Percentiles rank a stretch among this genome's conserved stretches.
Evolutionary conservation across 78 protist species (phyloP).

Genomic region (Tieghemostelium lacteum): DNA sequence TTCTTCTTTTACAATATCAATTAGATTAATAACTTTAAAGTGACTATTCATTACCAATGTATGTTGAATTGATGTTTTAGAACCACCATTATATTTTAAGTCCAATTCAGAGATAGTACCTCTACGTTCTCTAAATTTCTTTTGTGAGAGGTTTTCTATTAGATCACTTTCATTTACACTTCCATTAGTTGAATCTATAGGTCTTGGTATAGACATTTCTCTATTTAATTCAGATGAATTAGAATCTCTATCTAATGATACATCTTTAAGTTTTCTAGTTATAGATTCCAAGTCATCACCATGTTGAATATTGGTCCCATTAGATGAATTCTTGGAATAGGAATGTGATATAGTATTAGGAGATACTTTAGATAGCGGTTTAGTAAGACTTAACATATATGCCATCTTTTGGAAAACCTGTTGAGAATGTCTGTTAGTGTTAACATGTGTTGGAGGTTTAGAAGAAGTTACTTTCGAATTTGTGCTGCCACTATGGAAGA

Average conservation of each 20-base stretch:
- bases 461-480: background rate
- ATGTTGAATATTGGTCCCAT: background rate
- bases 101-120: slow-evolving; percentile 52
- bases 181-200: no score
- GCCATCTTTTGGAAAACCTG: slow-evolving; percentile 28
- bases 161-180: background rate
- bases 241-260: background rate
- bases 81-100: slow-evolving; percentile 3
- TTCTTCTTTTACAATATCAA: slow-evolving; percentile 18
- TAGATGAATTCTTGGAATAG: background rate
- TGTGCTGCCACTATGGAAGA: background rate
- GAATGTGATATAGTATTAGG: no score
- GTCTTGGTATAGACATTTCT: background rate
- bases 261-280: no score
- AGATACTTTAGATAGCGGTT: no score
- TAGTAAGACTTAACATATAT: background rate
- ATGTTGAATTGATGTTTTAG: background rate
- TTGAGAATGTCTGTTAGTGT: no score
- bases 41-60: no score
- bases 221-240: background rate
- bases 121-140: slow-evolving; percentile 19
- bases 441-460: no score
- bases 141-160: background rate
- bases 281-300: background rate
- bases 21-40: background rate